Base-by-base conservation (phyloP, 2,329 filamentous ascomycete species). In the Aureobasidium sp. region DNA sequence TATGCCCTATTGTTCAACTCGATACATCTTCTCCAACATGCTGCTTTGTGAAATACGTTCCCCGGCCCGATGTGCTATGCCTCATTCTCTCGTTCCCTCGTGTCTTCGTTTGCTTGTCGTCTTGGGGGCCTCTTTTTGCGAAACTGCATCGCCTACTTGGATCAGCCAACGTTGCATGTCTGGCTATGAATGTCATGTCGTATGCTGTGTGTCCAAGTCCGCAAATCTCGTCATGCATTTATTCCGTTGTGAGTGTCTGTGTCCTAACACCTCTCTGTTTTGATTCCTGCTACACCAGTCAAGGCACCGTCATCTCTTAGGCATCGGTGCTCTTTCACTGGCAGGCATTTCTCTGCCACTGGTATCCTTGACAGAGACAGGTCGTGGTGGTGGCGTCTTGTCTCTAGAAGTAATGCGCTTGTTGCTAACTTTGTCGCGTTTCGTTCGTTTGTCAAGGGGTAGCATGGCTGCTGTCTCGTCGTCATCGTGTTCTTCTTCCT, bases 401-500 rank as follows among this genome's bases (percentile, higher is more conserved):
- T 59, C 47, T 42, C 62, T 64, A n/a, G 64, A 64, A 17, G 37
- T 63, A 20, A 70, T 68, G 58, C 67, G 64, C 53, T 58, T 66
- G 5, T 69, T 68, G 5, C 67, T 68, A 17, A 67, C 67, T 5
- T 67, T 63, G 62, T 59, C 51, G 49, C 52, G 64, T 61, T 58
- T 45, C 69, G 69, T 66, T 70, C 69, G 65, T 69, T 69, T 49
- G 39, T 68, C 66, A 41, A 64, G 64, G 70, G 68, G 70, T 67
- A 71, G 47, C 57, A 53, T 65, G 62, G 57, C 52, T 14, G 62
- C 36, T 62, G 68, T 85, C 87, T 88, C 64, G 79, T 80, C 45
- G 64, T 70, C 85, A 87, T 88, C 64, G 78, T 80, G 63, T 80
- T 80, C 67, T 78, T 78, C 60, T 31, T 63, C 86, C 65, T 81